These are phyloP conservation scores for Cercospora sojina DNA, from an alignment of 2,329 filamentous ascomycete species.

Conservation along the genomic window DNA sequence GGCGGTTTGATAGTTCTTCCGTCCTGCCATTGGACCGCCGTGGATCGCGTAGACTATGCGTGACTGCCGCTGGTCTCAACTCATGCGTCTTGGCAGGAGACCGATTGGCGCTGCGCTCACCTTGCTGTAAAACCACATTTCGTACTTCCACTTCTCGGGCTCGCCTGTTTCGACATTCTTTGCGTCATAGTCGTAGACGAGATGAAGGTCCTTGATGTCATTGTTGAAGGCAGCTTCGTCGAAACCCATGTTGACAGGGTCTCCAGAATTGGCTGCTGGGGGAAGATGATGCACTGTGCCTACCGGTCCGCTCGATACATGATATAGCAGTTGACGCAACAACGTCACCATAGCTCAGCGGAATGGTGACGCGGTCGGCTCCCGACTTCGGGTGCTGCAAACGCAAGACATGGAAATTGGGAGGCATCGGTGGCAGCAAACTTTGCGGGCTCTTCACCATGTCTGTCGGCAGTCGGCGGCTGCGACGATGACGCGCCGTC, in stretches of 20 bases:
- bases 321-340: neutral
- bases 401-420: neutral
- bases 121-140: conserved; percentile 57
- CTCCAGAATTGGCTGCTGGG: neutral
- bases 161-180: conserved; percentile 46
- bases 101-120: conserved; percentile 40
- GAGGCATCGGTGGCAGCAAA: neutral
- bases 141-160: conserved; percentile 60
- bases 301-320: neutral
- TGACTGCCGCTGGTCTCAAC: conserved; percentile 17
- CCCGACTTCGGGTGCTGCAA: neutral
- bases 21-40: conserved; percentile 59
- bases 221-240: conserved; percentile 43
- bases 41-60: conserved; percentile 60
- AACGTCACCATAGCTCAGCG: neutral
- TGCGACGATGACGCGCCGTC: neutral
- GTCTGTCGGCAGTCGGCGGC: neutral
- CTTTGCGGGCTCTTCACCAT: neutral
- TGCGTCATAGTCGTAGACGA: conserved; percentile 59
- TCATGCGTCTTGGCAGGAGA: neutral
- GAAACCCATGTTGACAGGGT: conserved; percentile 11
- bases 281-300: neutral
- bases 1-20: conserved; percentile 54
- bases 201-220: conserved; percentile 55
- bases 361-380: neutral